Base-by-base conservation (phyloP, 2,329 filamentous ascomycete species). In the Fusarium equiseti region DNA sequence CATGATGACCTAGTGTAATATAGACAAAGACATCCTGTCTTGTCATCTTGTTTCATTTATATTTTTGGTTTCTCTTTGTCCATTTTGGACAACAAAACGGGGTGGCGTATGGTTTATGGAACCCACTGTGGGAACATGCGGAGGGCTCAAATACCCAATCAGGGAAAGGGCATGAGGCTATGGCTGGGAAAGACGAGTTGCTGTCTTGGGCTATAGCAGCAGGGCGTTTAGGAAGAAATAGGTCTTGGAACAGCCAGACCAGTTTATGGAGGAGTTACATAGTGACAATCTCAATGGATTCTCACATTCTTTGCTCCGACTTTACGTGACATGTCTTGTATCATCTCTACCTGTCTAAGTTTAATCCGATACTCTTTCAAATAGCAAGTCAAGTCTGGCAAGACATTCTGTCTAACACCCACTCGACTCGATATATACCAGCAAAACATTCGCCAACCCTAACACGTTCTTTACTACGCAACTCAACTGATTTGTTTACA, bases 1-100 rank as follows among this genome's bases (percentile, higher is more conserved):
- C 56, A 60, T 50, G 64, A 74, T 63, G 61, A 68, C 68, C 63
- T 72, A 75, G 66, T 76, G 71, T 75, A 76, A 76, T 76, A 71
- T 75, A 76, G 74, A 73, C 61, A 63, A 73, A 68, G 65, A 52
- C 69, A 55, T 60, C 40, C 22, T 16, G 65, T 55, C 62, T 72
- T 60, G 61, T 70, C 57, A 67, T 48, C 65, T 55, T 73, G 51
- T 70, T 70, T 72, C 64, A 58, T 56, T 70, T 71, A 63, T 59
- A 63, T 51, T 66, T 55, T 73, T 71, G 53, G 49, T 60, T 67
- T 73, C 42, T 45, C 40, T 56, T 66, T 66, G 66, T 73, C 60
- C 53, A 58, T 59, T 66, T 73, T 71, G 68, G 74, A 75, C 63
- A 68, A 61, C 58, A 70, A 75, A 72, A 70, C 35, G 64, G 68